Evolutionary conservation across 2,329 filamentous ascomycete genomes (phyloP), one percentile per base, ranked within the genome.

Genomic region (Hortaea sp.): DNA sequence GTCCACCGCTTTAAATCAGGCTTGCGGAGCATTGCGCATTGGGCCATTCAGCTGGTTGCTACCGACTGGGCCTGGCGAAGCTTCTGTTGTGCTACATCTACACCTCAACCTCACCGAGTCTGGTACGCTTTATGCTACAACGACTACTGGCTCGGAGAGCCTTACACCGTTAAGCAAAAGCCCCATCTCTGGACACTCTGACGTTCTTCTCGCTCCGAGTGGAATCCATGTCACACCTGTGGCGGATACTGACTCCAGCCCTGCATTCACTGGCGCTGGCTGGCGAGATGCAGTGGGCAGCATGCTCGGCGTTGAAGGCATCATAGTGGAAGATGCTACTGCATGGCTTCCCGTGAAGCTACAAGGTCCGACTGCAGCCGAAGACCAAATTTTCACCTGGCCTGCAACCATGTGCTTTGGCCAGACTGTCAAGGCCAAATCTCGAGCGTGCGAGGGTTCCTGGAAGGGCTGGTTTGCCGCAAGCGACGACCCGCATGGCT

Each of bases 401-500:
- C 40, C 40, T 9, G 40, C 40, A 9, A 6, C 6, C 20, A 10
- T 42, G 40, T 42, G 40, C 40, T 13, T 39, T 29, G 11, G 31
- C 13, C 9, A 35, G n/a, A 9, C 32, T 35, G 32, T n/a, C 7
- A 9, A n/a, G n/a, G 32, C 32, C 7, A 9, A n/a, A 35, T n/a
- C 20, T 10, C 37, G 13, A 20, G 39, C 13, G 29, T 20, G 41
- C n/a, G 37, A 35, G 2, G n/a, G 10, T 11, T n/a, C 53, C 28
- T 61, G 60, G 58, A 50, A 50, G 27, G 37, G 38, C 28, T 60
- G 53, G 55, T 58, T 61, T 38, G 41, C 47, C 29, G 46, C 46
- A 9, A 34, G 41, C 6, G 44, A 48, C 6, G 44, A 49, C 28
- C 47, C 53, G 1, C 44, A 44, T 13, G 62, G 62, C n/a, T 69